These are phyloP conservation scores for Vachellia collinsii DNA, from an alignment of 306 rosid species.

Conservation along the genomic window DNA sequence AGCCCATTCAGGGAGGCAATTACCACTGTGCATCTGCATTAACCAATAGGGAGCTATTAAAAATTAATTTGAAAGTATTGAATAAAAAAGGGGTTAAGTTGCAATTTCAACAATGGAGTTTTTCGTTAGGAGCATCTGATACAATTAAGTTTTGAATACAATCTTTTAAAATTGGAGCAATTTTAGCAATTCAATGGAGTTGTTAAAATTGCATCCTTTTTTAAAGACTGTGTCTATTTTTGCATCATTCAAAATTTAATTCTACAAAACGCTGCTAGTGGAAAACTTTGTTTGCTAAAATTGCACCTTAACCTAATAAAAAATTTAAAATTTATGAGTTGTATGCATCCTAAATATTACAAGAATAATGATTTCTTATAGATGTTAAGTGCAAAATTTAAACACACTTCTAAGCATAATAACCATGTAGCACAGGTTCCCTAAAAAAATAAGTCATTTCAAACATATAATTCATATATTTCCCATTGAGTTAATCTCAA, in stretches of 20 bases:
- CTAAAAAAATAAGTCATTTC: background rate
- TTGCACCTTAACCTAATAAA: too few relatives aligned
- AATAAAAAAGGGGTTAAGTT: background rate
- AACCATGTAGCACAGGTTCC: background rate
- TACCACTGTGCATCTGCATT: slow-evolving; percentile 52
- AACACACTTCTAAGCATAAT: background rate
- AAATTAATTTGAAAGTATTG: background rate
- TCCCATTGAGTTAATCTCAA: slow-evolving; percentile 14
- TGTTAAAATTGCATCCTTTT: too few relatives aligned
- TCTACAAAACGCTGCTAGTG: too few relatives aligned
- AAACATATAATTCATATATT: background rate
- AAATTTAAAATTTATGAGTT: background rate
- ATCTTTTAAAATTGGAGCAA: too few relatives aligned
- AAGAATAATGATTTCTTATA: background rate
- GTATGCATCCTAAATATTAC: background rate
- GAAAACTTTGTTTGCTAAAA: too few relatives aligned
- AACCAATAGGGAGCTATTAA: background rate
- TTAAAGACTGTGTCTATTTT: too few relatives aligned
- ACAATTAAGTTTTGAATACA: too few relatives aligned
- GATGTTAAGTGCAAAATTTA: background rate
- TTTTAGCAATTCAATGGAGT: too few relatives aligned
- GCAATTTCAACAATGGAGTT: too few relatives aligned
- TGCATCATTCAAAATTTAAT: too few relatives aligned
- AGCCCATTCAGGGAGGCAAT: slow-evolving; percentile 50
- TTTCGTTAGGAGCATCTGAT: too few relatives aligned